Conservation (phyloP, 2,329 filamentous ascomycete species). For the Ceratocystis papillata region DNA sequence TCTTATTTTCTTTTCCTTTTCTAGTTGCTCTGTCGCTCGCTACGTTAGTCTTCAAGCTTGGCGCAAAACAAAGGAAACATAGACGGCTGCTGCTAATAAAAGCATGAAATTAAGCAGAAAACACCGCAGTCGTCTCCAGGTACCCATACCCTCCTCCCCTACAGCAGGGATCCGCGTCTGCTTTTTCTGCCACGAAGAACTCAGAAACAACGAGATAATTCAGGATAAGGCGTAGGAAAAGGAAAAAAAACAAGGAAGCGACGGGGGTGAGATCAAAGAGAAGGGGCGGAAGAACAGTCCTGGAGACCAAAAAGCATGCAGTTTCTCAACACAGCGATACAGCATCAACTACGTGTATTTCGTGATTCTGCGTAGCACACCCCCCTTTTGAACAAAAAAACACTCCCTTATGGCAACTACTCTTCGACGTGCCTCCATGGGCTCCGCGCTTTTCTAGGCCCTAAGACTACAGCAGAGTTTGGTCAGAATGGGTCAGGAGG, state of each 20-base stretch:
- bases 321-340: too few relatives aligned
- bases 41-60: not conserved
- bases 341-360: too few relatives aligned
- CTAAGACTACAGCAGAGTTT: too few relatives aligned
- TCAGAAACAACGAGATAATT: not conserved
- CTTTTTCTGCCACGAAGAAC: not conserved
- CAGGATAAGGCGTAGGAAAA: not conserved
- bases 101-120: not conserved
- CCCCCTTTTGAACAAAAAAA: too few relatives aligned
- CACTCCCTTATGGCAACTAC: too few relatives aligned
- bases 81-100: not conserved
- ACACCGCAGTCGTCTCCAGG: not conserved
- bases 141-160: not conserved
- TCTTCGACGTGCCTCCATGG: too few relatives aligned
- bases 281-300: not conserved
- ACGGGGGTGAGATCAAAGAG: not conserved
- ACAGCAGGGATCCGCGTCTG: not conserved
- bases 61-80: not conserved
- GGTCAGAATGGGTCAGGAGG: not conserved
- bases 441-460: too few relatives aligned
- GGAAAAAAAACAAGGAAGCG: not conserved
- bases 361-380: too few relatives aligned
- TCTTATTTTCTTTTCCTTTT: not conserved
- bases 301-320: not conserved
- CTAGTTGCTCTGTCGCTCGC: not conserved